Conservation (phyloP, 805 yeast species). For the Candida sanyiensis region DNA sequence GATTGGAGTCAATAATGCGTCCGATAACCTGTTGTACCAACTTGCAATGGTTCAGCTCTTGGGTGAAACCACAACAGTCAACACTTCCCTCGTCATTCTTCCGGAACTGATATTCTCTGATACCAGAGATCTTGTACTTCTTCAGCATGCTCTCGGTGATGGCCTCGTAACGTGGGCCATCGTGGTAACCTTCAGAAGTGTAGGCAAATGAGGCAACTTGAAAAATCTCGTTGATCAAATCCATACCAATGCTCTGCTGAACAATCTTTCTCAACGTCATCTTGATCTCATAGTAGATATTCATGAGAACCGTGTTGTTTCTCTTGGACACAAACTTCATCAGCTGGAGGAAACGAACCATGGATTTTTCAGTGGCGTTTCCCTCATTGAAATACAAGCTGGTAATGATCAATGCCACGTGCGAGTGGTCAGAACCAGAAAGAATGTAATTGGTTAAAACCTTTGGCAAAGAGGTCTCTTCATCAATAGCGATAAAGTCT, state of each 20-base stretch:
- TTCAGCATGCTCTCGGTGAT: slow-evolving; percentile 9
- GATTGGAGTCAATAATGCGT: slow-evolving; percentile 7
- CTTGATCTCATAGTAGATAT: slow-evolving; percentile 28
- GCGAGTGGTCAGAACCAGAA: slow-evolving; percentile 27
- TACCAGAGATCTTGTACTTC: slow-evolving; percentile 11
- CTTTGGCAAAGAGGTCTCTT: slow-evolving; percentile 34
- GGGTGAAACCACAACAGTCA: not conserved
- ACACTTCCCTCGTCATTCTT: not conserved
- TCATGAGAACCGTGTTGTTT: slow-evolving; percentile 30
- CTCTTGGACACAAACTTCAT: slow-evolving; percentile 28
- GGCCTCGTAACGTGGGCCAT: slow-evolving; percentile 4
- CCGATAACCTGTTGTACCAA: slow-evolving; percentile 7
- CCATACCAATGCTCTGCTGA: slow-evolving; percentile 13
- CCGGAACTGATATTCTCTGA: slow-evolving; percentile 10
- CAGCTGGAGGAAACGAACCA: slow-evolving; percentile 29
- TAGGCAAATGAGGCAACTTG: slow-evolving; percentile 30
- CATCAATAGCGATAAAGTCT: slow-evolving; percentile 29
- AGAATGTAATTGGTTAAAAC: slow-evolving; percentile 29
- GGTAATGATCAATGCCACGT: slow-evolving; percentile 31
- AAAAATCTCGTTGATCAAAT: slow-evolving; percentile 27
- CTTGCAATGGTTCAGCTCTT: not conserved
- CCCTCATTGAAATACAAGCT: slow-evolving; percentile 29
- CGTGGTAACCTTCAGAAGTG: slow-evolving; percentile 20
- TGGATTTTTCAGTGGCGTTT: slow-evolving; percentile 32
- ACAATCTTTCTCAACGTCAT: slow-evolving; percentile 26